Base-by-base conservation (phyloP, 2,329 filamentous ascomycete genomes). In the Xylaria arbuscula region DNA sequence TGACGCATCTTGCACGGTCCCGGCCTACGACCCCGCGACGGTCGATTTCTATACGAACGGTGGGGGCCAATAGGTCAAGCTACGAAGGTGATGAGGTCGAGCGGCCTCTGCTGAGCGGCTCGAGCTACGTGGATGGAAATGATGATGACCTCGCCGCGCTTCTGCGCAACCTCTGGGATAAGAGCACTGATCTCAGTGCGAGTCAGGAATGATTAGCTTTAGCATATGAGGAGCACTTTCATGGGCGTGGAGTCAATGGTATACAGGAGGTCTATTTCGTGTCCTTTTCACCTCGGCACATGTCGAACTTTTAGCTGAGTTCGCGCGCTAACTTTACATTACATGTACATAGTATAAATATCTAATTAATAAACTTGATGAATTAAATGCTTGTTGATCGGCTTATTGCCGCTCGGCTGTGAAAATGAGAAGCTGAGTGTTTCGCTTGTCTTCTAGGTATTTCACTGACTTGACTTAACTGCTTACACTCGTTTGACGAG, bases 101-200 rank as follows among this genome's bases (percentile, higher is more conserved):
- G 32, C 77, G 79, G 19, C 70, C 81, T n/a, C 80, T 80, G 6
- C 77, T 87, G 1, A 87, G 86, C 65, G 86, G 85, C 1, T 80
- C 83, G 10, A 87, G 84, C 63, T 77, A 85, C 2, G 82, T 83
- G 0, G 84, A 84, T n/a, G 80, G 79, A 2, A 81, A 84, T 32
- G 84, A 86, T 57, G 84, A 87, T 58, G 83, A 82, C 10, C 84
- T 86, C 0, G 79, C 65, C 19, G 47, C 62, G 22, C 62, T 70
- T 36, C 51, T 70, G 42, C 66, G 68, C 15, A 70, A 70, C 19
- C 68, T 70, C 10, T 70, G 68, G 68, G 68, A 70, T 17, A 70
- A 70, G 62, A 68, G 59, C 45, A 63, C 45, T 11, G 68, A 70
- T 61, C 58, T 68, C 28, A 19, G 58, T 40, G 61, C 66, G 9